Evolutionary conservation across 805 yeast genomes (phyloP), one percentile per base, ranked within the genome.

Genomic region (Yamadazyma scolyti): DNA sequence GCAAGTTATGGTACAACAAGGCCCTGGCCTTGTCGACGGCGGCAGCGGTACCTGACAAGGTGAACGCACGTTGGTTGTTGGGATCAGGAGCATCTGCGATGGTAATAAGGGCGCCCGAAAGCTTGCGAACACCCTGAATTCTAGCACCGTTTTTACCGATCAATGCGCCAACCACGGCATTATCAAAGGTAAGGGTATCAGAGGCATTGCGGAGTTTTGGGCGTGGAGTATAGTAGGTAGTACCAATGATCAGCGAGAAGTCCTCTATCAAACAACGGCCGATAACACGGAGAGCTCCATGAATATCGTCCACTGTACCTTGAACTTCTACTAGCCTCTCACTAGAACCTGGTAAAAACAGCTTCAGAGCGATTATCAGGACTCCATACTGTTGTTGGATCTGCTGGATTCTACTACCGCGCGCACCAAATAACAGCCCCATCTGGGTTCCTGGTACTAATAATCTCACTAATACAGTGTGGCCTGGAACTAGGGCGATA

Each of bases 241-340:
- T 78, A 33, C 79, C 79, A 16, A 77, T 73, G 10, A 79, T 75
- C 25, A 77, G 72, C 42, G 80, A 80, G 59, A 78, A 74, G 47
- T 83, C 93, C 47, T 82, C 89, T 33, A 83, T 65, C 20, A 88
- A 61, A 52, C 87, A 83, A 48, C 79, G 68, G n/a, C 81, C 73
- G 27, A 84, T 72, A 28, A 77, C 66, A 48, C 71, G 61, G 24
- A 79, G 54, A 2, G 85, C 72, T 22, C 66, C 67, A 29, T 75
- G 69, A 42, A 88, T 71, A 33, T 77, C 65, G 25, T 70, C 75
- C 1, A 84, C 82, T 5, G 75, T 61, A 31, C 96, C 96, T 58
- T 86, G 95, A 36, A 88, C 66, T 55, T 88, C 96, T 23, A 88
- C 87, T 33, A 87, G 67, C 52, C 96, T 74, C 56, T 88, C 96